Percentiles rank a stretch among this genome's conserved stretches.
phyloP scores from a whole-genome alignment of 2,329 filamentous ascomycete genomes.

The Xylariaceae sp. region DNA sequence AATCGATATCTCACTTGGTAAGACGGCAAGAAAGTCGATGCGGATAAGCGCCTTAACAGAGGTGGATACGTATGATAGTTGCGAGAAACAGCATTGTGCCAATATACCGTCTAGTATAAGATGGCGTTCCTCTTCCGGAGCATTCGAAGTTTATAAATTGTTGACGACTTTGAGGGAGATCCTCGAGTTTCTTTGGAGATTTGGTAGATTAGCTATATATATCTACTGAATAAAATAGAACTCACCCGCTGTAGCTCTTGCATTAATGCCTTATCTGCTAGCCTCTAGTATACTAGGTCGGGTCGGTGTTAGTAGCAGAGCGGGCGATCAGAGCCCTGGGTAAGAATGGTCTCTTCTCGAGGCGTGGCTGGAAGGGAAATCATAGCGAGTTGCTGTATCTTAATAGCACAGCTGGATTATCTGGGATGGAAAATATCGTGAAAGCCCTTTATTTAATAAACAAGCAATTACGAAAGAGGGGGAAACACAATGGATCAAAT shows the following conservation, averaged over 20 bases:
- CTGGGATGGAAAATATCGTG: background rate
- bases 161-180: background rate
- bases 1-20: slow-evolving; percentile 5
- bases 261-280: background rate
- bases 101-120: slow-evolving; percentile 1
- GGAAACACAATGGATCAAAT: too few relatives aligned
- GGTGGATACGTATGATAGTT: slow-evolving; percentile 3
- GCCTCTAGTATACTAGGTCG: background rate
- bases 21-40: slow-evolving; percentile 1
- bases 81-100: slow-evolving; percentile 4
- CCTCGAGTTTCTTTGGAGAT: background rate
- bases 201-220: background rate
- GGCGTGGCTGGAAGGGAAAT: background rate
- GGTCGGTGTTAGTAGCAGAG: slow-evolving; percentile 5
- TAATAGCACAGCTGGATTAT: background rate
- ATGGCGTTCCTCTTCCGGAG: background rate
- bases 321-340: background rate
- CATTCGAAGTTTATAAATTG: background rate
- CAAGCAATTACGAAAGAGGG: too few relatives aligned
- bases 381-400: background rate
- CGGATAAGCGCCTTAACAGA: slow-evolving; percentile 3
- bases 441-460: too few relatives aligned
- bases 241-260: background rate
- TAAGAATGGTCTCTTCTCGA: background rate
- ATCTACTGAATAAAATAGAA: background rate